Base-by-base conservation (phyloP, 164 flowering plant genomes). In the Stephania cephalantha region DNA sequence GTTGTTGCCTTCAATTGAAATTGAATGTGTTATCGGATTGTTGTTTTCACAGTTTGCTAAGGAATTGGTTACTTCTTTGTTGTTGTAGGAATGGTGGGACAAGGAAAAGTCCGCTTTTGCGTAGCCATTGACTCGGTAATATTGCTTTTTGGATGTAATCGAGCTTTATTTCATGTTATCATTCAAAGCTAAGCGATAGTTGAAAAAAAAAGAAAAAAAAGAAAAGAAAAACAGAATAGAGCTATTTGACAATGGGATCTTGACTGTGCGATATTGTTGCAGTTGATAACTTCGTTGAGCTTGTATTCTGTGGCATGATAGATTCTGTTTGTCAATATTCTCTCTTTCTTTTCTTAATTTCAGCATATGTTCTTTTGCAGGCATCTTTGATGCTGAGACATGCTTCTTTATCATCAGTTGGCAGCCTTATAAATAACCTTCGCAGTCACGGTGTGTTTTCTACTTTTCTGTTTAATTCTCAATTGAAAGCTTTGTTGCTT, bases 111-210 rank as follows among this genome's bases (percentile, higher is more conserved):
- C 65, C 89, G 87, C 22, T 91, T 95, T 74, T 87, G 87, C 75
- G 88, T 93, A 74, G 97, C 93, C 72, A 86, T 95, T 78, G 99
- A 95, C 83, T 89, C 87, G 93, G 99, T 94, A 90, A 79, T 69
- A 5, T 7, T 69, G 50, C 71, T 65, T 45, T 15, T 18, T 55
- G 63, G 17, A 55, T 55, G 18, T 48, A 48, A 48, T 48, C 4
- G 13, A 48, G 53, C 53, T 48, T 48, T 48, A 48, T 9, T 48
- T 1, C 42, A 35, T 35, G 42, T 35, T 35, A 4, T 35, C 42
- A 35, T 9, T 55, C 17, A 9, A 11, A 55, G 17, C 18, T 15
- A 9, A 55, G 63, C 5, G 17, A 9, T 11, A 55, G 13, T 48
- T 48, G 53, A 48, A 48, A 12, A 35, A 35, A 35, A 35, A 35